Conservation (phyloP, 768 basidiomycete genomes). For the Pisolithus albus region DNA sequence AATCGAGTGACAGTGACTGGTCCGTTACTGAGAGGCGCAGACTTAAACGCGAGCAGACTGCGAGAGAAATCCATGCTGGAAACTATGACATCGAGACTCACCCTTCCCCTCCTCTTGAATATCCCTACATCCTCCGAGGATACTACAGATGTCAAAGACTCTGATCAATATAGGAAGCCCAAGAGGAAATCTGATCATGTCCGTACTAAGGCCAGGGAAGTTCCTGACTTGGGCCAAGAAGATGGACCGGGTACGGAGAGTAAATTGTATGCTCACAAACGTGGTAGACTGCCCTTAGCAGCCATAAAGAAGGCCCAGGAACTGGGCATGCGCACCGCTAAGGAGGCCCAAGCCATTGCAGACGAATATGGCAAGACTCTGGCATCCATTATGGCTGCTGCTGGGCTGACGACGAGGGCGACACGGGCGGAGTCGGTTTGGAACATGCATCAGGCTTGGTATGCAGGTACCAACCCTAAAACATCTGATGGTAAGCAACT, state of each 20-base stretch:
- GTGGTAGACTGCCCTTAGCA: neutral
- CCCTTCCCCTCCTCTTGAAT: neutral
- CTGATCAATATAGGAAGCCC: neutral
- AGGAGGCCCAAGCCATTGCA: neutral
- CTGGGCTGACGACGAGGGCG: conserved; percentile 1
- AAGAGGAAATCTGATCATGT: too few relatives aligned
- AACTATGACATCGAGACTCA: neutral
- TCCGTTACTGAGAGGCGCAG: neutral
- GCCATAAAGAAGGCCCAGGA: neutral
- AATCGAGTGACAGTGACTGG: neutral
- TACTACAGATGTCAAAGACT: neutral
- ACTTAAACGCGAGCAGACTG: neutral
- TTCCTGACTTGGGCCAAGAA: neutral
- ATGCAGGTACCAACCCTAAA: too few relatives aligned
- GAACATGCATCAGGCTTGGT: too few relatives aligned
- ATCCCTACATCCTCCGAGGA: neutral
- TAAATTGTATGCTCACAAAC: neutral
- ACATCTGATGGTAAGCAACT: too few relatives aligned
- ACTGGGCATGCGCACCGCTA: neutral
- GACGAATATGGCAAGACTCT: neutral
- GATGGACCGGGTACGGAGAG: neutral
- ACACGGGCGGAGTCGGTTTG: neutral
- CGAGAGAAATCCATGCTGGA: neutral
- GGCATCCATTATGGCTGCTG: neutral
- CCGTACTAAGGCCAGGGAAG: neutral